Base-by-base conservation (phyloP, 768 basidiomycete species). In the Suillus americanus region DNA sequence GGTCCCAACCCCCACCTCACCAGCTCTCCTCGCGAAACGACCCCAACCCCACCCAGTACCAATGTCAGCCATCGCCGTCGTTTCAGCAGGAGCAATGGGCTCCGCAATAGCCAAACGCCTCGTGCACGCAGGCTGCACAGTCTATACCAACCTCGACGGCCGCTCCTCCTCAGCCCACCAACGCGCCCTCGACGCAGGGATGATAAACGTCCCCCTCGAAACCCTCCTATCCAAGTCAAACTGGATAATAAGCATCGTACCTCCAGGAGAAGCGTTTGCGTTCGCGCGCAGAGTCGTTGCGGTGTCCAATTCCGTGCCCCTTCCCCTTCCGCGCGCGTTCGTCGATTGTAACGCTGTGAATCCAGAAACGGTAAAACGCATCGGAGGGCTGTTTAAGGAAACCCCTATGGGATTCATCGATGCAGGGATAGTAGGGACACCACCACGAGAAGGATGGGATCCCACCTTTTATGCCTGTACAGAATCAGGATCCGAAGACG, bases 11-110 rank as follows among this genome's bases (percentile, higher is more conserved):
- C 5, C 1, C 6, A 33, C 33, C 33, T 12, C 14, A 16, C 14
- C 40, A 40, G 14, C 40, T 16, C 40, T 14, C 38, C 12, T 40
- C 13, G 3, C 38, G 12, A 40, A 14, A 5, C 38, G 38, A 41
- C 40, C 16, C 2, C 40, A 40, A 14, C 14, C 14, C 38, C 13
- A 38, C 38, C 41, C 18, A 33, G 20, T 40, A 12, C 40, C 10
- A n/a, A 65, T 70, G 69, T 63, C 64, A 66, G 71, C 74, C 54
- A 75, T 86, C 67, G 82, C 81, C 28, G 73, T 86, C 43, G 74
- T 86, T 57, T 81, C 84, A 28, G 80, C 84, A 35, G 85, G 86
- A n/a, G 82, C 82, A 2, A 88, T 87, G 86, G 86, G 86, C 37
- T 74, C 83, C 2, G 85, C 78, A 20, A 80, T 87, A 30, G 85